Evolutionary conservation across 2,329 filamentous ascomycete genomes (phyloP).

Genomic region (Fusarium miscanthi): DNA sequence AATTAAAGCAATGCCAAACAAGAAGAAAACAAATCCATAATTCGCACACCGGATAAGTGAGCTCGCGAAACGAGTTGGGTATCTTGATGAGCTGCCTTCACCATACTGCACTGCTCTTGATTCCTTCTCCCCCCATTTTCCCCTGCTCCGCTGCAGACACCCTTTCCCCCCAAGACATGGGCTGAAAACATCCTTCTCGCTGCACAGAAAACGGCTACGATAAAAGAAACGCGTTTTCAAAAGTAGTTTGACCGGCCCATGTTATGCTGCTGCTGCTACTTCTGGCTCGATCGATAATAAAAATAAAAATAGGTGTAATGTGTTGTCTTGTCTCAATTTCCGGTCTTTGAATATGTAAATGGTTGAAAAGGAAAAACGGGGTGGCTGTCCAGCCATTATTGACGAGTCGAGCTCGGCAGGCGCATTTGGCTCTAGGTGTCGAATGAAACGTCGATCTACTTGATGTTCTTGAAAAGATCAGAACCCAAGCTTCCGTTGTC

Average conservation of each 20-base stretch:
- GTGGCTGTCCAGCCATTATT: constrained; percentile 29
- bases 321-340: constrained; percentile 37
- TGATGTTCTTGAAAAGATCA: constrained; percentile 70
- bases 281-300: constrained; percentile 42
- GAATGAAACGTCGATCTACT: constrained; percentile 51
- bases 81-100: constrained; percentile 52
- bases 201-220: constrained; percentile 18
- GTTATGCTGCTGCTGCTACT: constrained; percentile 40
- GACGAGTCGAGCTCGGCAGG: constrained; percentile 2
- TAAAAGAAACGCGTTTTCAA: constrained; percentile 31
- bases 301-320: constrained; percentile 20
- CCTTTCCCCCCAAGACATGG: constrained; percentile 24
- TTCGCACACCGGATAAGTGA: constrained; percentile 51
- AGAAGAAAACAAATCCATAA: constrained; percentile 44
- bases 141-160: constrained; percentile 14
- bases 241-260: constrained; percentile 29
- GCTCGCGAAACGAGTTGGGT: constrained; percentile 54
- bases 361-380: constrained; percentile 33
- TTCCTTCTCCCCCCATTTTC: constrained; percentile 32
- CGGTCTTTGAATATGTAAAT: constrained; percentile 41
- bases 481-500: constrained; percentile 60
- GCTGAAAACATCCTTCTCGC: constrained; percentile 25
- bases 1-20: constrained; percentile 37
- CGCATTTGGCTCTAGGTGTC: constrained; percentile 7
- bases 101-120: constrained; percentile 39